phyloP scores from a whole-genome alignment of 441 rosid species.

The Gossypium trilobum region DNA sequence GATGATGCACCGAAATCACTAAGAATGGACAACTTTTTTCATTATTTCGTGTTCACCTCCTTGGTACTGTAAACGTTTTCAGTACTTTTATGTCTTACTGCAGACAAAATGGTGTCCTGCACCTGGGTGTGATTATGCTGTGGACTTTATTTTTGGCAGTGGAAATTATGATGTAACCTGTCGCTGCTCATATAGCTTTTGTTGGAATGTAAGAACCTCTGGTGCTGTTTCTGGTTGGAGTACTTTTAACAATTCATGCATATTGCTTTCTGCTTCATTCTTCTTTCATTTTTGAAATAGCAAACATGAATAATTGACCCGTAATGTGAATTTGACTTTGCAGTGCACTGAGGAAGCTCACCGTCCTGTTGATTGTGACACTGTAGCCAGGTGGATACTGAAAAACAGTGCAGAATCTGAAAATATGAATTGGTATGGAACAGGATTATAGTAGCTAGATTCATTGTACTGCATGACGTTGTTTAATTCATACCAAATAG shows the following conservation, averaged over 20 bases:
- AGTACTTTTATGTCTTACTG: constrained; percentile 10
- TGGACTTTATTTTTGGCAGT: constrained; percentile 54
- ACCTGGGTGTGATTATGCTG: constrained; percentile 66
- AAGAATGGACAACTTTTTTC: background rate
- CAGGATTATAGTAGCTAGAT: background rate
- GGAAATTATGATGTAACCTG: constrained; percentile 58
- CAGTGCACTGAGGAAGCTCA: constrained; percentile 84
- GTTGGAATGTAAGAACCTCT: constrained; percentile 58
- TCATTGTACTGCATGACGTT: background rate
- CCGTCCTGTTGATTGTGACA: constrained; percentile 70
- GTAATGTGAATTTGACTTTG: constrained; percentile 13
- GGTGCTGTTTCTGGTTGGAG: background rate
- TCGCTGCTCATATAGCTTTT: constrained; percentile 54
- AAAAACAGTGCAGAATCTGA: constrained; percentile 51
- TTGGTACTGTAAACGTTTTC: background rate
- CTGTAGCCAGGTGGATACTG: constrained; percentile 63
- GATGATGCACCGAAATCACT: background rate
- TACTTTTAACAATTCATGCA: constrained; percentile 2
- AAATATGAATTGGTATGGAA: constrained; percentile 31
- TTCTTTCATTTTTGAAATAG: background rate
- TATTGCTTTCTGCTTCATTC: background rate
- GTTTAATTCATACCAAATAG: background rate
- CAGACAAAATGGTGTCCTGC: constrained; percentile 85
- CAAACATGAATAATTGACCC: background rate
- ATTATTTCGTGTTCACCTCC: background rate